Evolutionary conservation across 164 flowering plant species (phyloP).

Genomic region (Sedum album): DNA sequence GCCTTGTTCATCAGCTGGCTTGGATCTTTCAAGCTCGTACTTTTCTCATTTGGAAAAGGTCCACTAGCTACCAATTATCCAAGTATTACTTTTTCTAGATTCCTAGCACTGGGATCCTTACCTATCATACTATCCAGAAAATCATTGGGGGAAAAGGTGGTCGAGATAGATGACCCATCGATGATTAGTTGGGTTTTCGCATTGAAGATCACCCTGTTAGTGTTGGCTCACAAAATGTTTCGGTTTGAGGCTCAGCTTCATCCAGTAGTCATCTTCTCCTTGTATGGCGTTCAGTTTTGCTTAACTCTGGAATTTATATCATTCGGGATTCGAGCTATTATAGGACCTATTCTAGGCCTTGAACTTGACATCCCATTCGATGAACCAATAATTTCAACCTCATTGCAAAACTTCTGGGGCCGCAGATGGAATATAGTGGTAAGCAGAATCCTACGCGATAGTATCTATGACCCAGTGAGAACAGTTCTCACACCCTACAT

Average conservation of each 20-base stretch:
- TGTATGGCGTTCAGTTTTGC: neutral
- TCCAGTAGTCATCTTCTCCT: neutral
- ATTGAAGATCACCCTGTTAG: neutral
- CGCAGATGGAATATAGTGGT: slow-evolving; percentile 48
- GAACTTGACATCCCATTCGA: neutral
- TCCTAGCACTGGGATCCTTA: neutral
- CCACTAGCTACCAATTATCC: neutral
- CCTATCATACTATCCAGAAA: neutral
- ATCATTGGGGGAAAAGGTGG: neutral
- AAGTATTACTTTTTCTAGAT: neutral
- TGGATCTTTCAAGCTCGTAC: neutral
- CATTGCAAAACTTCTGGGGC: slow-evolving; percentile 41
- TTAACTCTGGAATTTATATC: neutral
- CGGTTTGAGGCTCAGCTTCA: neutral
- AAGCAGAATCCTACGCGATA: slow-evolving; percentile 28
- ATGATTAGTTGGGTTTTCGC: neutral
- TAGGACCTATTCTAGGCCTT: neutral
- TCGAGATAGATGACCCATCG: neutral
- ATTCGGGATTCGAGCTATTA: neutral
- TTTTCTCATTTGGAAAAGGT: neutral
- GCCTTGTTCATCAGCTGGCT: neutral
- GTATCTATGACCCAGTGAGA: slow-evolving; percentile 25
- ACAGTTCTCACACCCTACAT: neutral
- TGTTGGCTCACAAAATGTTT: neutral
- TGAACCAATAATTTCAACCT: neutral